Evolutionary conservation across 306 rosid species (phyloP), one percentile per base, ranked within the genome.

Genomic region (Pachyrhizus erosus): DNA sequence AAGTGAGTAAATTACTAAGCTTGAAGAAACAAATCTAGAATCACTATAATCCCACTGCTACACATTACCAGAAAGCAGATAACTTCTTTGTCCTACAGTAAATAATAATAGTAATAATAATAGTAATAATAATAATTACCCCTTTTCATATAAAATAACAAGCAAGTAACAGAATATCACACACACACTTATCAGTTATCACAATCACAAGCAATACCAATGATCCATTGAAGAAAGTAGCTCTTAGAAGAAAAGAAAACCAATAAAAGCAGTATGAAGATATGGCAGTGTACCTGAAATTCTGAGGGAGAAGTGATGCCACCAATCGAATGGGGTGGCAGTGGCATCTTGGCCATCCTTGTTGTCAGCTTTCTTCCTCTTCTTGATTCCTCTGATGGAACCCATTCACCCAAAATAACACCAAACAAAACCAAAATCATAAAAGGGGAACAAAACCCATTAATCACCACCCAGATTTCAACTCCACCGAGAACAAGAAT

Each of bases 331-430:
- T 81, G 91, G 84, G 80, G 87, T 84, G 72, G 72, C 84, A 77
- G 89, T 75, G 86, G 54, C 89, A 85, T 89, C 87, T 69, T 91
- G 88, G 78, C 85, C 89, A 88, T 86, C 89, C 83, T 84, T 89
- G 70, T 86, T 88, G 49, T 91, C 92, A 37, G 43, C 60, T 82
- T 88, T 91, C 91, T 86, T 94, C 94, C 82, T 94, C 86, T 84
- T 92, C 91, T 88, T 91, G 52, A 89, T 65, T 84, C 96, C 97
- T 91, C 91, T 92, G 54, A 91, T 84, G 90, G 98, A 95, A 86
- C 94, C 93, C 98, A 94, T 94, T 72, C 52, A 73, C 88, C 72
- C 62, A 46, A 20, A 73, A 85, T 2, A 60, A 64, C 73, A 61
- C 76, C 54, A 43, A 17, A 18, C 8, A 20, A 49, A 77, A 81